Conservation (phyloP, 257 asterid species). For the Mentha longifolia region DNA sequence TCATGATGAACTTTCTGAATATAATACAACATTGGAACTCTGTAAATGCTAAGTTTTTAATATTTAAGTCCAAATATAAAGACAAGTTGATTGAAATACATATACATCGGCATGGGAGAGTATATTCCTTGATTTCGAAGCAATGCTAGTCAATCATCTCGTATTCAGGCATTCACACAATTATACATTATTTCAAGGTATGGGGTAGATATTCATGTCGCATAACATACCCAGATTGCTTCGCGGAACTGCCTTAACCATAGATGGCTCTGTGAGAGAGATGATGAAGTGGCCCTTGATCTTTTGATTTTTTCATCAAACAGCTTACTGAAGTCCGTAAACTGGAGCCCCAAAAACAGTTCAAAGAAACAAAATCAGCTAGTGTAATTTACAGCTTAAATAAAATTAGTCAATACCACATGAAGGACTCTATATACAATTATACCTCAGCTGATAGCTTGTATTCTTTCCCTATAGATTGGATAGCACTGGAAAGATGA, state of each 20-base stretch:
- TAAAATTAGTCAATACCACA: conserved; percentile 1
- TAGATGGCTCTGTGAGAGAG: conserved; percentile 51
- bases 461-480: conserved; percentile 60
- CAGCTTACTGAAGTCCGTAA: conserved; percentile 71
- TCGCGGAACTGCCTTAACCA: conserved; percentile 79
- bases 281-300: conserved; percentile 48
- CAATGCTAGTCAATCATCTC: conserved; percentile 3
- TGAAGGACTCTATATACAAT: conserved; percentile 31
- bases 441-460: conserved; percentile 66
- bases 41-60: neutral
- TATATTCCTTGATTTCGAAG: conserved; percentile 7
- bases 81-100: neutral
- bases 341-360: conserved; percentile 50
- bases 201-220: neutral
- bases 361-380: conserved; percentile 27
- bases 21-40: conserved; percentile 32
- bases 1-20: conserved; percentile 89
- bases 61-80: neutral
- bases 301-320: conserved; percentile 64
- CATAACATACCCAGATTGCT: conserved; percentile 81
- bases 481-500: conserved; percentile 68
- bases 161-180: conserved; percentile 5
- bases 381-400: conserved; percentile 12
- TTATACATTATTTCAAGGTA: conserved; percentile 4
- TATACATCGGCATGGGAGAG: conserved; percentile 32